A percentile compares a stretch with the other conserved stretches of the same genome.
Conservation (phyloP, 257 asterid species). For the Galeopsis tetrahit region DNA sequence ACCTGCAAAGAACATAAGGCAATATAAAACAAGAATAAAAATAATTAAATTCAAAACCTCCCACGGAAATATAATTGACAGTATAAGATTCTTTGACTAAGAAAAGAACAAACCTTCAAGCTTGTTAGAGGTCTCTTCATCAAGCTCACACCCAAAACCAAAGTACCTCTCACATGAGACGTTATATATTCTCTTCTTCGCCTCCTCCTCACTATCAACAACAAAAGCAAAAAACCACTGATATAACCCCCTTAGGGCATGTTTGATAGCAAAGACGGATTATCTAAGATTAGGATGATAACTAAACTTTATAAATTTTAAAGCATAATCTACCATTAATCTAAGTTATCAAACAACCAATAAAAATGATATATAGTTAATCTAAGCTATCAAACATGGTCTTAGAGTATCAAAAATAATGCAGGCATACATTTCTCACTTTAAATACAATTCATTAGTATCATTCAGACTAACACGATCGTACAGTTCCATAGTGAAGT, state of each 20-base stretch:
- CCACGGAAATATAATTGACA: not conserved
- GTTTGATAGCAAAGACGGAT: too few relatives aligned
- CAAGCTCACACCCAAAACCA: constrained; percentile 96
- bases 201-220: constrained; percentile 78
- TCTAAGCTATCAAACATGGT: too few relatives aligned
- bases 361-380: too few relatives aligned
- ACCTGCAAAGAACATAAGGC: constrained; percentile 48
- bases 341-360: too few relatives aligned
- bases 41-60: too few relatives aligned
- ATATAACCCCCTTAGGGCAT: not conserved
- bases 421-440: not conserved
- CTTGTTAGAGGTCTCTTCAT: constrained; percentile 95
- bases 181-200: constrained; percentile 87
- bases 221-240: constrained; percentile 18
- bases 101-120: constrained; percentile 74
- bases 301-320: too few relatives aligned
- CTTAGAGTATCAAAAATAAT: not conserved
- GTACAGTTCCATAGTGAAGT: not conserved
- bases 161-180: constrained; percentile 92
- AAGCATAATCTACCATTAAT: too few relatives aligned
- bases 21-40: not conserved
- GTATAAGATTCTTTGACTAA: not conserved
- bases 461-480: not conserved
- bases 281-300: too few relatives aligned
- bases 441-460: not conserved